Evolutionary conservation across 2,329 filamentous ascomycete species (phyloP), one percentile per base, ranked within the genome.

Genomic region (Aureobasidium subglaciale): DNA sequence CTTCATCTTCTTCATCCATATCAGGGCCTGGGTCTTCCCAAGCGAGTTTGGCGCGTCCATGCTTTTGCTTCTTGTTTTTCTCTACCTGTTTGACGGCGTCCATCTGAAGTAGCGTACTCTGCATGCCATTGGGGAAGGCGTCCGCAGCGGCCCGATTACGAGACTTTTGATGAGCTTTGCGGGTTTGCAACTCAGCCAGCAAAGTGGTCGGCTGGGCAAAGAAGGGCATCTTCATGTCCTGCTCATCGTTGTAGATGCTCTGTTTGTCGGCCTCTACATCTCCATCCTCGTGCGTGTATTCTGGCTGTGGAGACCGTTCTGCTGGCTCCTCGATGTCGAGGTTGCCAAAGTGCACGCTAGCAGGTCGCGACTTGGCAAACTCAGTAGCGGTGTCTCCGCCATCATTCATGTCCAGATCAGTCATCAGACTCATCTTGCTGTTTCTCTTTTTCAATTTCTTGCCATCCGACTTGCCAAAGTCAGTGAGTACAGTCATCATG

Each of bases 71-170:
- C 25, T 86, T 79, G 61, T 85, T 84, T 62, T 85, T 85, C 68
- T 96, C 88, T 22, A 90, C 80, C 69, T 96, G 88, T 20, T 89
- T 88, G 25, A 96, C 89, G 0, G 90, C 87, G 65, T 99, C 92
- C 62, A 97, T 80, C 67, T 99, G 84, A 1, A 99, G 77, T 4
- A 99, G 78, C 0, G 93, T 99, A 13, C 88, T 88, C 61, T 93
- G 89, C 79, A 95, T 85, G n/a, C 90, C 91, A 55, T 86, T 84
- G 18, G 87, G 85, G 62, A 77, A 80, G 1, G 78, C 73, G 35
- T 55, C 38, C 29, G 81, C 77, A 20, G 85, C 78, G 13, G 86
- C 86, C 20, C 84, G 81, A 27, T 86, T 93, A 32, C 93, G 84
- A 59, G 85, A 78, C 69, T 89, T 91, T 64, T 95, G 86, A 63